Evolutionary conservation across 805 yeast genomes (phyloP).

Genomic region (Teunomyces lycoperdinae): DNA sequence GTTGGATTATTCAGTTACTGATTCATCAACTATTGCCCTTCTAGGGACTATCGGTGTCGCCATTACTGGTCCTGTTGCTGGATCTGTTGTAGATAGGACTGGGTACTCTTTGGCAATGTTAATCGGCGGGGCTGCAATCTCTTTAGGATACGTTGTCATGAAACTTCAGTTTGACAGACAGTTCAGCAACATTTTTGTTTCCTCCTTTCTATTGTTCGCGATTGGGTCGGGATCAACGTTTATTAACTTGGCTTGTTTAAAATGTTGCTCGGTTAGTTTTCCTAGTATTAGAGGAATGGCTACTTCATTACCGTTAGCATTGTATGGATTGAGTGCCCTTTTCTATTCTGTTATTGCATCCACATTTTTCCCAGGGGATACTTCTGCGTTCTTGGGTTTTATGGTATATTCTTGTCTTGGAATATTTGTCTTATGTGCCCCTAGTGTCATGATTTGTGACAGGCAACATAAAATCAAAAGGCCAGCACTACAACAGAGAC

Average conservation of each 20-base stretch:
- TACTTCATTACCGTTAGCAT: conserved; percentile 70
- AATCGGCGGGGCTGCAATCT: conserved; percentile 48
- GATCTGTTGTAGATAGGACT: conserved; percentile 56
- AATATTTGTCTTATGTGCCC: conserved; percentile 44
- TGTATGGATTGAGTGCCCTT: conserved; percentile 73
- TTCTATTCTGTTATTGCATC: conserved; percentile 58
- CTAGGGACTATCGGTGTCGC: conserved; percentile 67
- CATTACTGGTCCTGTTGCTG: conserved; percentile 64
- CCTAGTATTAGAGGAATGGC: conserved; percentile 72
- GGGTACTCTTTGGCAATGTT: conserved; percentile 58
- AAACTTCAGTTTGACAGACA: conserved; percentile 46
- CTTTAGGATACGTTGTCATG: conserved; percentile 56
- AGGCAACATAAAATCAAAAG: conserved; percentile 19
- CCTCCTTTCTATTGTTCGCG: conserved; percentile 46
- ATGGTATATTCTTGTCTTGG: conserved; percentile 41
- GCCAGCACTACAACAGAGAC: conserved; percentile 2
- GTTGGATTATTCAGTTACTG: conserved; percentile 57
- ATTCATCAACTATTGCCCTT: conserved; percentile 63
- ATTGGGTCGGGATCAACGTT: conserved; percentile 73
- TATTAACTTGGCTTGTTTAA: conserved; percentile 61
- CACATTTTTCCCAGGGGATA: conserved; percentile 53
- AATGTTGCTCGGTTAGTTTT: conserved; percentile 69
- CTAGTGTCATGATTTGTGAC: conserved; percentile 45
- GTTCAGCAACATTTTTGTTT: conserved; percentile 37
- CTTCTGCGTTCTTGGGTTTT: conserved; percentile 51